Evolutionary conservation across 176 grass and related monocot genomes (phyloP).

Genomic region (Carex cristatella): DNA sequence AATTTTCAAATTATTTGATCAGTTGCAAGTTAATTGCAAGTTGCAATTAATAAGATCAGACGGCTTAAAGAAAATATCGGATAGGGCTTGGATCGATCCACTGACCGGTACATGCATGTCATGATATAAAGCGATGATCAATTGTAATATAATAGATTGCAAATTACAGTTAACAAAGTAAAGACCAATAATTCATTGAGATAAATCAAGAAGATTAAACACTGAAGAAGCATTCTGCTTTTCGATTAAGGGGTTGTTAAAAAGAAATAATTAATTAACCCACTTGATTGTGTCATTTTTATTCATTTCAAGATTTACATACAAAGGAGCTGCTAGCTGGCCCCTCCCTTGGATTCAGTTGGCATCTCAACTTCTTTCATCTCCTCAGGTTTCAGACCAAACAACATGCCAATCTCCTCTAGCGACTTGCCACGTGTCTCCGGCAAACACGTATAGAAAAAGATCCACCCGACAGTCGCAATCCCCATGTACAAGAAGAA

Average conservation of each 20-base stretch:
- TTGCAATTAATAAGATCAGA: too few relatives aligned
- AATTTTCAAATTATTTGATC: too few relatives aligned
- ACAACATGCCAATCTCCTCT: constrained; percentile 10
- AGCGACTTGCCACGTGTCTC: constrained; percentile 23
- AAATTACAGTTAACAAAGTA: neutral
- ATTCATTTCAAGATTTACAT: neutral
- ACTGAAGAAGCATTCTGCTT: neutral
- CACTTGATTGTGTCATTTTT: neutral
- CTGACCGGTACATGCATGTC: too few relatives aligned
- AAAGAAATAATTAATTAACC: neutral
- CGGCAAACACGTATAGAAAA: constrained; percentile 9
- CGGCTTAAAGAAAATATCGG: too few relatives aligned
- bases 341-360: neutral
- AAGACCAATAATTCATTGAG: neutral
- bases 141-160: too few relatives aligned
- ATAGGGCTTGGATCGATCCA: too few relatives aligned
- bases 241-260: neutral
- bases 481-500: constrained; percentile 20
- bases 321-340: neutral
- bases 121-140: too few relatives aligned
- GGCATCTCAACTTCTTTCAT: constrained; percentile 10
- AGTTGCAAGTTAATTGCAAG: too few relatives aligned
- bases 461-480: neutral
- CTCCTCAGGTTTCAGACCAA: constrained; percentile 8
- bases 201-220: neutral